Evolutionary conservation across 768 basidiomycete species (phyloP), one percentile per base, ranked within the genome.

Genomic region (Candolleomyces efflorescens): DNA sequence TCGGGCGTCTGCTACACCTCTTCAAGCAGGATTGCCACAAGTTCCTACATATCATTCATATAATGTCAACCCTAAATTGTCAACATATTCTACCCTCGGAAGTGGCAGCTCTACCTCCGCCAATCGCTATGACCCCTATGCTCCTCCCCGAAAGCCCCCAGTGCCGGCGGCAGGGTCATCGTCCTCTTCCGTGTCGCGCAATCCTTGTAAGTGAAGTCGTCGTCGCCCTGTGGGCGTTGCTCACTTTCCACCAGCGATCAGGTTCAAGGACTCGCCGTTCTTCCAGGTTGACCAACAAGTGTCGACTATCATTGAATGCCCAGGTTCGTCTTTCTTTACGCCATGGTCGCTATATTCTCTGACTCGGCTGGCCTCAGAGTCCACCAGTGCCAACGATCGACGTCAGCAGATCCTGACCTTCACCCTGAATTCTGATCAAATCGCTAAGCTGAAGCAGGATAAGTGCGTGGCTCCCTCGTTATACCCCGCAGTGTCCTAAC

Each of bases 181-280:
- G 38, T 63, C 63, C 27, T 66, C 68, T 27, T 64, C 72, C 39
- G 63, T 63, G 27, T 59, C 67, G 24, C 74, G 71, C 61, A 62
- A 64, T 44, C 56, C 72, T 68, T 71, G 73, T 75, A 59, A 4
- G 58, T 52, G 15, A 50, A 50, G 52, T 27, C 48, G 46, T 56
- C 48, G 52, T 53, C 44, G 56, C 55, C 66, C 52, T 67, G 53
- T 60, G 15, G 48, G 9, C 27, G 7, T 62, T 70, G 44, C 64
- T 55, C 11, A 50, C 60, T 60, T 45, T 69, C 24, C 60, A 57
- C 4, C 52, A 90, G 90, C 68, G 20, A 83, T 93, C 45, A 83
- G 82, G 49, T 93, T 93, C 74, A 91, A 87, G 64, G 79, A 82
- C 9, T 92, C 92, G 0, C 91, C 92, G 0, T 94, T 93, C 68